Base-by-base conservation (phyloP, 2,329 filamentous ascomycete genomes). In the Ophiostoma perfectum region DNA sequence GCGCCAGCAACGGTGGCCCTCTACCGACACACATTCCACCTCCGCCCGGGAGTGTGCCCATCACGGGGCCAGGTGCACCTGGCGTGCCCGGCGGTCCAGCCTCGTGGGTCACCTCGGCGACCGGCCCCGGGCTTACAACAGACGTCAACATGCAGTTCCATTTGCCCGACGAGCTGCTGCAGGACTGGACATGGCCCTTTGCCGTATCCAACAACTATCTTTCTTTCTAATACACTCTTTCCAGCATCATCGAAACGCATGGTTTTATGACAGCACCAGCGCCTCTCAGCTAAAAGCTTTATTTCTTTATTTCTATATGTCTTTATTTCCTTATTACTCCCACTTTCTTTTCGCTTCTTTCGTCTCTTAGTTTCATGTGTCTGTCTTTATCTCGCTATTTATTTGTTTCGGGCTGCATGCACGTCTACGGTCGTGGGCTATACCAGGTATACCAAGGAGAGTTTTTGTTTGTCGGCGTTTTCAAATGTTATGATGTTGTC, bases 141-240 rank as follows among this genome's bases (percentile, higher is more conserved):
- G 64, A 70, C 12, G 39, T 65, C 49, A 64, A 68, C 47, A 69
- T 70, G 69, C 67, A 67, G 65, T 49, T 65, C 41, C 67, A 65
- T 47, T 38, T 70, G 39, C 63, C 66, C 4, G 63, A 47, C 60
- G 69, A 66, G 70, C 58, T 71, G 12, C 41, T 70, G 65, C 70
- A 71, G 65, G 70, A 68, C 68, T 70, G 67, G 69, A 68, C 68
- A 2, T 71, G 70, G 69, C 70, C 70, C 3, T 71, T 70, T 68
- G 66, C 66, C 45, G 68, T 70, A 65, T 70, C 70, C n/a, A 71
- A 70, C 63, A 69, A 44, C 52, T 71, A 70, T 41, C 66, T 71
- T 49, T 70, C 67, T 1, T 71, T 68, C 58, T 45, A 27, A 42
- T 27, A 27, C 27, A 27, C 27, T 27, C 27, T 27, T 27, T 27